Evolutionary conservation across 179 eudicot species (phyloP).

Genomic region (Nepenthes alata): DNA sequence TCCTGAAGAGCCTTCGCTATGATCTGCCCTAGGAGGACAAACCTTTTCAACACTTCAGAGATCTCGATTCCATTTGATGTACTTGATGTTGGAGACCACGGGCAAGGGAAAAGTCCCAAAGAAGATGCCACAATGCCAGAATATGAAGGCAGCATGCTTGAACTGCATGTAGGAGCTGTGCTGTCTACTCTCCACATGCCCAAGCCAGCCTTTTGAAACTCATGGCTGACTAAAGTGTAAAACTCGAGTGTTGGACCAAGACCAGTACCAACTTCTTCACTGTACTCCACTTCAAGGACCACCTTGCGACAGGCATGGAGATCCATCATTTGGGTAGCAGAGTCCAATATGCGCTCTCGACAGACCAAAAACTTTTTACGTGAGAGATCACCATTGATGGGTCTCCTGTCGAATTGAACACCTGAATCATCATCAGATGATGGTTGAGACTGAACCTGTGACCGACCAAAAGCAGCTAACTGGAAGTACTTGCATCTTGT

Average conservation of each 20-base stretch:
- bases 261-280: constrained; percentile 95
- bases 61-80: constrained; percentile 29
- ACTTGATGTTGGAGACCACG: constrained; percentile 50
- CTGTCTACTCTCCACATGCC: constrained; percentile 88
- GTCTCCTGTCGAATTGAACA: constrained; percentile 36
- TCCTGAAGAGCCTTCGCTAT: constrained; percentile 86
- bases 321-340: constrained; percentile 82
- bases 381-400: constrained; percentile 23
- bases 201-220: constrained; percentile 63
- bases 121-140: constrained; percentile 21
- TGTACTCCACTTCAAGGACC: constrained; percentile 75
- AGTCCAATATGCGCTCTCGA: constrained; percentile 53
- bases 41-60: constrained; percentile 56
- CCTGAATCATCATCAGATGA: constrained; percentile 28
- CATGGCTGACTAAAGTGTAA: constrained; percentile 70
- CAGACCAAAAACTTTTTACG: constrained; percentile 63
- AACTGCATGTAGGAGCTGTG: constrained; percentile 18
- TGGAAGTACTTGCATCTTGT: constrained; percentile 71
- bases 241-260: constrained; percentile 97
- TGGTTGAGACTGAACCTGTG: constrained; percentile 24
- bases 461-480: constrained; percentile 60
- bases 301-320: constrained; percentile 52
- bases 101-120: constrained; percentile 82
- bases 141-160: constrained; percentile 20
- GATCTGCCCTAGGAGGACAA: constrained; percentile 62